phyloP scores from a whole-genome alignment of 441 rosid species.

The Dalechampia spathulata region DNA sequence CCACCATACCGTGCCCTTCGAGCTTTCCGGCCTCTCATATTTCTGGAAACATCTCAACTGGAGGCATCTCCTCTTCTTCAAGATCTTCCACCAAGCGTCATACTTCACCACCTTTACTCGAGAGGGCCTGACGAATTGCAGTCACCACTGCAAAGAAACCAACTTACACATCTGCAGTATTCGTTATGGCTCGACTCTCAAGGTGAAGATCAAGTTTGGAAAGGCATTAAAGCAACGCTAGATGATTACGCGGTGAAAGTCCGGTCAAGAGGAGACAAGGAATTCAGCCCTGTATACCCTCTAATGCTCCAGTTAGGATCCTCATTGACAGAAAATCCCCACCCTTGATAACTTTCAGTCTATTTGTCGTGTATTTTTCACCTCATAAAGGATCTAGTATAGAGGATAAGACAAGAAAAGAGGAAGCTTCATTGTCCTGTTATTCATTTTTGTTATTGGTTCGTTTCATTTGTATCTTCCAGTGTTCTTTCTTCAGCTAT shows the following conservation, averaged over 20 bases:
- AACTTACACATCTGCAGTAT: conserved; percentile 70
- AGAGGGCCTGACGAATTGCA: conserved; percentile 88
- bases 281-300: conserved; percentile 91
- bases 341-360: no score
- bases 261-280: conserved; percentile 89
- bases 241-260: conserved; percentile 84
- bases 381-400: no score
- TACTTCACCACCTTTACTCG: conserved; percentile 89
- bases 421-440: no score
- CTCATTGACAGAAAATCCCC: conserved; percentile 37
- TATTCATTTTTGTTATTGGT: no score
- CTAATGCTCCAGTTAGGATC: conserved; percentile 87
- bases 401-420: no score
- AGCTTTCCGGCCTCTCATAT: conserved; percentile 85
- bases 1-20: conserved; percentile 92
- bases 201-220: conserved; percentile 97
- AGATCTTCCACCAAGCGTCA: conserved; percentile 80
- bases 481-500: no score
- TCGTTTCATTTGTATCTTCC: no score
- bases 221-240: conserved; percentile 85
- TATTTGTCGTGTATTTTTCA: no score
- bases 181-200: conserved; percentile 94
- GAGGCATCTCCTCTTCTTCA: conserved; percentile 78
- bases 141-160: conserved; percentile 85
- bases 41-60: conserved; percentile 83